Base-by-base conservation (phyloP, 2,329 filamentous ascomycete genomes). In the Fusarium poae region DNA sequence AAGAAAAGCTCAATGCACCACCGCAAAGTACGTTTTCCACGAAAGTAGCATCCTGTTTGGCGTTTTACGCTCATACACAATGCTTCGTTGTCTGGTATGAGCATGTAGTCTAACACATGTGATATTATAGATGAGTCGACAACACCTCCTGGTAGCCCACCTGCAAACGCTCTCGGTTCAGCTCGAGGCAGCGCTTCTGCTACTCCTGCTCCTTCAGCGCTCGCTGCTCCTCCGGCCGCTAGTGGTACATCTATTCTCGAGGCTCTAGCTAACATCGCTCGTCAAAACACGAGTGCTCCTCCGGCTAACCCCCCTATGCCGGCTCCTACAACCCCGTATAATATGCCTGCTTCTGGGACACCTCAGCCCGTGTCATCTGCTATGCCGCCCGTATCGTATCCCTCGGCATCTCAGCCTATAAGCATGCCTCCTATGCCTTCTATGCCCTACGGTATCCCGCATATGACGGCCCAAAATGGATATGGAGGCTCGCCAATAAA, bases 211-310 rank as follows among this genome's bases (percentile, higher is more conserved):
- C 51, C 53, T 53, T 48, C 54, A 34, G 62, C 81, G 56, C 78
- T 78, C 53, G 74, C 82, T 34, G 81, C 84, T 25, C 76, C 55
- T 40, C 58, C 76, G 66, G 79, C 84, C 58, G 84, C 83, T 43
- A 80, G 77, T 57, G 79, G 83, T 65, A 79, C 82, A 65, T 90
- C 89, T 70, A 94, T 96, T 72, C 84, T 94, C 79, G 91, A 92
- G 77, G 91, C 91, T 44, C 85, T 96, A 67, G 91, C 92, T 68
- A 92, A 92, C 75, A 91, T 96, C 81, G 91, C 92, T 39, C 91
- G 92, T 69, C 91, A 93, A 78, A 93, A 89, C 77, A 87, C 84
- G 37, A 82, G 82, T 23, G 79, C 83, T 55, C 79, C 82, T 52
- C 79, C 84, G 52, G 78, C 75, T 74, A 82, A 75, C 73, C 76